Percentiles rank a stretch among this genome's conserved stretches.
phyloP scores from a whole-genome alignment of 345 rosid species.

The Eucalyptus guilfoylei region DNA sequence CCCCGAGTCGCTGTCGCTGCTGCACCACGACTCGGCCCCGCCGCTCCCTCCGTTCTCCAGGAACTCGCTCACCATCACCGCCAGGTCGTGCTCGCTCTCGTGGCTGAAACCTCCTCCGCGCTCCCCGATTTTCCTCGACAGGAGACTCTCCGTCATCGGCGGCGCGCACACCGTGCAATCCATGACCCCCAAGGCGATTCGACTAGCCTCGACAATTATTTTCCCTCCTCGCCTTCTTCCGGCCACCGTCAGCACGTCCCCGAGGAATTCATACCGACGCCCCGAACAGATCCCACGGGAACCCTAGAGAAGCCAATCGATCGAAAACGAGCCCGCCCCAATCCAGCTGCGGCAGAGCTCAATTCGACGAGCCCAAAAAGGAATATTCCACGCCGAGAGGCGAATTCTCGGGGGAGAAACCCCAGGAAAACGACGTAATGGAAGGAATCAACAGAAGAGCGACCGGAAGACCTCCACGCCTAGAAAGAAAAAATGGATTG shows the following conservation, averaged over 20 bases:
- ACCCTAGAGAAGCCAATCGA: background rate
- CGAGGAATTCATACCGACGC: background rate
- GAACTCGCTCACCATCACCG: constrained; percentile 79
- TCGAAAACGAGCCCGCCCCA: background rate
- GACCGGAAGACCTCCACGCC: background rate
- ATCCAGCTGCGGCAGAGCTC: background rate
- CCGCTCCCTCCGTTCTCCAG: constrained; percentile 59
- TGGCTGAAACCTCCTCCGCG: constrained; percentile 50
- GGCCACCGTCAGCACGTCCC: background rate
- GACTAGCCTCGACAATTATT: background rate
- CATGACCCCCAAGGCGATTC: constrained; percentile 6
- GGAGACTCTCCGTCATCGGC: constrained; percentile 25
- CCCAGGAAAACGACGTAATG: background rate
- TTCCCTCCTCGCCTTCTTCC: background rate
- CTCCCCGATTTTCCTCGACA: constrained; percentile 16
- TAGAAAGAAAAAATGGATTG: background rate
- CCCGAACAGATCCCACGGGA: background rate
- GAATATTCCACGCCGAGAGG: background rate
- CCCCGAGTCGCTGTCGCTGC: constrained; percentile 87
- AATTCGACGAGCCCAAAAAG: background rate
- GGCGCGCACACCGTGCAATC: constrained; percentile 38
- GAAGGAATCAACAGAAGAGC: background rate
- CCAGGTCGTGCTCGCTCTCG: constrained; percentile 87
- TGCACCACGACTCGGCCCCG: constrained; percentile 54
- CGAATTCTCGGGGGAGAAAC: background rate